Evolutionary conservation across 2,329 filamentous ascomycete species (phyloP), one percentile per base, ranked within the genome.

Genomic region (Fusarium mangiferae): DNA sequence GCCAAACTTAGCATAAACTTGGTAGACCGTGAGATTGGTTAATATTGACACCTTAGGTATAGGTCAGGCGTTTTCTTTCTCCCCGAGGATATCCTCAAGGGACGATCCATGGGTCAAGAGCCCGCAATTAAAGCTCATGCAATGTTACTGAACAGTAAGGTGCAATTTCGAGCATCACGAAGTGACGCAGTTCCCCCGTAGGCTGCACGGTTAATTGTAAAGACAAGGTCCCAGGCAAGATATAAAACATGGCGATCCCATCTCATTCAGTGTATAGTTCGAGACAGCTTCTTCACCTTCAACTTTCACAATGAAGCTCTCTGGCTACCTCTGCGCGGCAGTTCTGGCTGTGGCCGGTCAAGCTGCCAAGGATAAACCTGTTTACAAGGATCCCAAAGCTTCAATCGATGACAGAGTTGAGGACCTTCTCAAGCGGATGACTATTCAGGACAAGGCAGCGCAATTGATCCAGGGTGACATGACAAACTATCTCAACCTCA

Each of bases 371-470:
- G 68, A 63, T 17, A 77, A 72, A 35, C 83, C 86, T 6, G 71
- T 89, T 46, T 93, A 93, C 86, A 93, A 92, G 79, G 85, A 94
- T 78, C 83, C 91, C 10, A 85, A 84, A 63, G 89, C 90, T 11
- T 83, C 89, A 13, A 84, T 94, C 20, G 90, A 93, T 58, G 88
- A 87, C 56, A 87, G 93, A 67, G 88, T 94, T 17, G 80, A 87
- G 15, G 92, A 94, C 79, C 86, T 95, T 10, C 82, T 95, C 59
- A 88, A 88, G 18, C 88, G 90, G 30, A 95, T 95, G 93, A 93
- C 91, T 0, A 87, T 93, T 62, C 86, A 92, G 77, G 93, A 95
- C 68, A 95, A 95, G 83, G 88, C 90, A 49, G 87, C 91, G 3
- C 93, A 94, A 79, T 84, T 92, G 74, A 85, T 92, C 35, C 90